These are phyloP conservation scores for Dipteronia sinensis DNA, from an alignment of 345 rosid species.

Conservation along the genomic window DNA sequence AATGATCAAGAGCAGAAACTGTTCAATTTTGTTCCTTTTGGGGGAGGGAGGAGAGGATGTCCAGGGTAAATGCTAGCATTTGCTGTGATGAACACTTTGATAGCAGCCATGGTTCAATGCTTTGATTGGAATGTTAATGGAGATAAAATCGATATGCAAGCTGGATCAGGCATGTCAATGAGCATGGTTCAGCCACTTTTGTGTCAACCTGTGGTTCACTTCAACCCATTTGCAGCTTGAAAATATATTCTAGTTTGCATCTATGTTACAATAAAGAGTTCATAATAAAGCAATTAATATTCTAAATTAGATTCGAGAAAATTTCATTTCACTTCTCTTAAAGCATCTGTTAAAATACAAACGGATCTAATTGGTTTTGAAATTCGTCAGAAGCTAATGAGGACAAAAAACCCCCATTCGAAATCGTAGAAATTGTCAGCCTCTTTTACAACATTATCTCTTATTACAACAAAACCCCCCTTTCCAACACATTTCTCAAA, in stretches of 20 bases:
- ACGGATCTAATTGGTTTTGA: too few species aligned
- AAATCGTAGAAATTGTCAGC: too few species aligned
- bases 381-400: too few species aligned
- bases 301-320: too few species aligned
- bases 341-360: too few species aligned
- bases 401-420: too few species aligned
- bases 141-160: constrained; percentile 30
- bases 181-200: constrained; percentile 36
- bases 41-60: constrained; percentile 41
- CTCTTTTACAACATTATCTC: too few species aligned
- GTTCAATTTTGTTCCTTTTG: constrained; percentile 30
- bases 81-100: constrained; percentile 12
- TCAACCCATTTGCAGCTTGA: constrained; percentile 21
- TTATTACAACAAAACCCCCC: too few species aligned
- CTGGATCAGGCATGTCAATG: constrained; percentile 27
- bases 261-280: not conserved
- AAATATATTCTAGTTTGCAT: not conserved
- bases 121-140: constrained; percentile 30
- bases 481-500: constrained; percentile 45
- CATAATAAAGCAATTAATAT: too few species aligned
- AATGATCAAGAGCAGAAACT: constrained; percentile 7
- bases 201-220: constrained; percentile 34
- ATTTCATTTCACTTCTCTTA: too few species aligned
- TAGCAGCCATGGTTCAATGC: constrained; percentile 24
- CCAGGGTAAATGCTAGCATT: constrained; percentile 29